Percentiles rank a stretch among this genome's conserved stretches.
Evolutionary conservation across 192 early-diverging fungal species (phyloP).

Genomic region (Coemansia sp.): DNA sequence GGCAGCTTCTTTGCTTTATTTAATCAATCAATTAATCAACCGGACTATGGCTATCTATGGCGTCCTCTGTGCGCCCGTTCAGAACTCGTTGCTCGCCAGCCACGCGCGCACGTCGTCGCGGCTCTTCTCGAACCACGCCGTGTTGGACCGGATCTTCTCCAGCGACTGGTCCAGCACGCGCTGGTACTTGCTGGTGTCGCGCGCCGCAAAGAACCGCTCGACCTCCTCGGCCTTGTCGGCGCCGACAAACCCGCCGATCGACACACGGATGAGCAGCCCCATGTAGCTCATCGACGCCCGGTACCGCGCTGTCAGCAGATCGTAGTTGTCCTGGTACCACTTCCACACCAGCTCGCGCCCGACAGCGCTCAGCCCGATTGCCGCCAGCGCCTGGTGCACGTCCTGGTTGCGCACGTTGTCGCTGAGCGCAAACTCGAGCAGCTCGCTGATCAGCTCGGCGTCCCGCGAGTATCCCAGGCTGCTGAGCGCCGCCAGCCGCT

Average conservation of each 20-base stretch:
- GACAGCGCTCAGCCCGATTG: conserved; percentile 53
- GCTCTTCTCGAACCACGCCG: conserved; percentile 46
- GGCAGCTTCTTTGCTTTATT: too few relatives aligned
- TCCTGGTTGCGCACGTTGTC: conserved; percentile 73
- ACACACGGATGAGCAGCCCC: conserved; percentile 62
- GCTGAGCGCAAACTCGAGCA: conserved; percentile 60
- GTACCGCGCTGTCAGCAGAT: conserved; percentile 57
- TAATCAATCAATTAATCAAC: too few relatives aligned
- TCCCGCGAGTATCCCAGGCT: conserved; percentile 58
- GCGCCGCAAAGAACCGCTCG: conserved; percentile 52
- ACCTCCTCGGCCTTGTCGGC: conserved; percentile 57
- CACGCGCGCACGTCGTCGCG: conserved; percentile 32
- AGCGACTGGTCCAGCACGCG: conserved; percentile 68
- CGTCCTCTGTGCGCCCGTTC: too few relatives aligned
- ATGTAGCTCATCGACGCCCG: conserved; percentile 63
- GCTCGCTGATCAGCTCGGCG: conserved; percentile 55
- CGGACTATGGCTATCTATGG: too few relatives aligned
- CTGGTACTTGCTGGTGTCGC: conserved; percentile 54
- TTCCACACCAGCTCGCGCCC: conserved; percentile 63
- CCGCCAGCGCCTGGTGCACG: conserved; percentile 48
- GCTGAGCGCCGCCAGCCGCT: conserved; percentile 62
- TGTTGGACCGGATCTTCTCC: conserved; percentile 62
- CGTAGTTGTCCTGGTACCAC: conserved; percentile 62
- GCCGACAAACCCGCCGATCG: conserved; percentile 59
- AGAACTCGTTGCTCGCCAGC: conserved; percentile 31